A percentile compares a stretch with the other conserved stretches of the same genome.
phyloP scores from a whole-genome alignment of 2,329 filamentous ascomycete species.

The Exophiala mesophila region DNA sequence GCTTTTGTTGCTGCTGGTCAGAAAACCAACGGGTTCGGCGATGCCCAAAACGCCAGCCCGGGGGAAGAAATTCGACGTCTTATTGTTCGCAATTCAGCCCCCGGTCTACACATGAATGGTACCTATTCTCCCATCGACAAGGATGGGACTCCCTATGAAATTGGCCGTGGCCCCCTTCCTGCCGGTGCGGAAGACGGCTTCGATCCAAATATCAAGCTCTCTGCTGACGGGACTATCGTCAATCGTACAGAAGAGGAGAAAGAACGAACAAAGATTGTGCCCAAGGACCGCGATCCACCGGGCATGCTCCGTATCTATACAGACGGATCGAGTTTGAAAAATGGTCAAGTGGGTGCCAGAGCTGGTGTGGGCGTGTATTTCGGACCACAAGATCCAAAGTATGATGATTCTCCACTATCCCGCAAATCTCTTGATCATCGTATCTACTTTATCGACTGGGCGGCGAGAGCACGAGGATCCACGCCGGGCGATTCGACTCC shows the following conservation, averaged over 20 bases:
- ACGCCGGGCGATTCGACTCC: neutral
- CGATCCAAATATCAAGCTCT: constrained; percentile 53
- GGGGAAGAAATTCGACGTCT: constrained; percentile 25
- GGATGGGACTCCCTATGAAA: constrained; percentile 41
- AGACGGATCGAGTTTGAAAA: constrained; percentile 57
- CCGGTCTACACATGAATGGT: constrained; percentile 37
- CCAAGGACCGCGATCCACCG: constrained; percentile 39
- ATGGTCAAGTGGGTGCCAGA: constrained; percentile 51
- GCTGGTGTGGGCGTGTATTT: constrained; percentile 63
- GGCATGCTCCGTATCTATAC: constrained; percentile 58
- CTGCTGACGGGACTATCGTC: constrained; percentile 50
- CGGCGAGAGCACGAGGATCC: constrained; percentile 9
- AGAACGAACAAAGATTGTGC: constrained; percentile 42
- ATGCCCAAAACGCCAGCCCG: constrained; percentile 11
- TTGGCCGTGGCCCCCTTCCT: constrained; percentile 53
- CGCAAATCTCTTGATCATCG: constrained; percentile 9
- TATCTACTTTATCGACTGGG: constrained; percentile 26
- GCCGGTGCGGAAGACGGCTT: constrained; percentile 57
- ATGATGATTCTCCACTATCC: constrained; percentile 26
- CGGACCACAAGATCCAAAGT: constrained; percentile 54
- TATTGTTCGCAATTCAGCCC: constrained; percentile 29
- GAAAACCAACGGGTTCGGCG: constrained; percentile 16
- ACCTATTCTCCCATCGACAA: constrained; percentile 36
- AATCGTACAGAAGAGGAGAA: constrained; percentile 52
- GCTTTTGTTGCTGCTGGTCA: constrained; percentile 59